A percentile compares a stretch with the other conserved stretches of the same genome.
phyloP scores from a whole-genome alignment of 345 rosid genomes.

The Eucalyptus cloeziana region DNA sequence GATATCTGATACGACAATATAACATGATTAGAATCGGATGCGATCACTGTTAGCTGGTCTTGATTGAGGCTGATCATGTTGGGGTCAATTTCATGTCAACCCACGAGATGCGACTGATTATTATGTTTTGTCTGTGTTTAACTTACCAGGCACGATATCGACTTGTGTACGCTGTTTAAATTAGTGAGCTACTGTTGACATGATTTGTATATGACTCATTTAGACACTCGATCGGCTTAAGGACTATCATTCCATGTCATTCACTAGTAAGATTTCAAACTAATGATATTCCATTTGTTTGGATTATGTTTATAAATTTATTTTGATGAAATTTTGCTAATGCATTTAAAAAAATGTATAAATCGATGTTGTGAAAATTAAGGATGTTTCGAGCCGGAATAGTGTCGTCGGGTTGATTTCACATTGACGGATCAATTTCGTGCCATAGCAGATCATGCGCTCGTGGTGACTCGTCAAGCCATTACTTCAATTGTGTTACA shows the following conservation, averaged over 20 bases:
- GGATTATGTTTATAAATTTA: not conserved
- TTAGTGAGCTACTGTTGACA: not conserved
- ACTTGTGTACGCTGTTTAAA: not conserved
- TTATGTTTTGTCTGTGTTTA: not conserved
- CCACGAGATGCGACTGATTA: not conserved
- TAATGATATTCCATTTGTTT: not conserved
- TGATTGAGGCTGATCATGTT: not conserved
- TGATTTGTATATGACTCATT: not conserved
- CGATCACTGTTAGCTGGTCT: accelerated
- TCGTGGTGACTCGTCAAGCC: accelerated
- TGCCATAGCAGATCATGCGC: accelerated
- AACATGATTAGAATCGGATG: not conserved
- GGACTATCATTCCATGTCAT: not conserved
- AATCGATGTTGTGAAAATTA: not conserved
- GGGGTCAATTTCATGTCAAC: not conserved
- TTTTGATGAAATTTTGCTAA: not conserved
- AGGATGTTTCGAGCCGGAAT: accelerated
- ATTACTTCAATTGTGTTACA: not conserved
- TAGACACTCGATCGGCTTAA: not conserved
- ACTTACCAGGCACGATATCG: not conserved
- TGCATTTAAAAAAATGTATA: not conserved
- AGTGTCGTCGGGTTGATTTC: not conserved
- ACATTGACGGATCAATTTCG: accelerated
- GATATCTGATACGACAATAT: not conserved
- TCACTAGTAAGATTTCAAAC: not conserved